Conservation (phyloP, 2,329 filamentous ascomycete genomes). For the Alternaria gansuensis region DNA sequence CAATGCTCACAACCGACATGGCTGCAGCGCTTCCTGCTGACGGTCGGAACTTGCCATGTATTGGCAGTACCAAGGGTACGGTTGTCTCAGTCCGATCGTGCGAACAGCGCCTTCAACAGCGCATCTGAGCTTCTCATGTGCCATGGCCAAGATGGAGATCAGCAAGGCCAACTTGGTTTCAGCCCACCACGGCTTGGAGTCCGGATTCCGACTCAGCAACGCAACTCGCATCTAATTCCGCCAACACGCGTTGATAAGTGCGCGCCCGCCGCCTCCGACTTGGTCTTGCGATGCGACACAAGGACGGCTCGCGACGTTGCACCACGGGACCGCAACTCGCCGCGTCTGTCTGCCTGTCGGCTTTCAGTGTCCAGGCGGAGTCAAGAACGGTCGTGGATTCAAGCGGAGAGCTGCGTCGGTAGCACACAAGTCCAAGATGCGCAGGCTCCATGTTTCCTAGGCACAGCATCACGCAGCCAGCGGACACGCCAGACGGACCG, state of each 20-base stretch:
- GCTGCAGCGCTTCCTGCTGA: not conserved
- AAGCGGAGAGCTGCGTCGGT: constrained; percentile 16
- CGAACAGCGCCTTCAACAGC: constrained; percentile 6
- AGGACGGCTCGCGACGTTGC: constrained; percentile 14
- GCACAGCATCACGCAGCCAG: constrained; percentile 16
- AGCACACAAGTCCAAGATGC: constrained; percentile 15
- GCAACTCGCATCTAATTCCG: constrained; percentile 24
- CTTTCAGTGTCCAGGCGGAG: constrained; percentile 11
- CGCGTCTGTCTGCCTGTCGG: constrained; percentile 11
- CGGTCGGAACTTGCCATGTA: not conserved
- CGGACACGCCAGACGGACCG: constrained; percentile 34
- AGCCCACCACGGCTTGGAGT: constrained; percentile 38
- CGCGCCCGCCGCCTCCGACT: constrained; percentile 15
- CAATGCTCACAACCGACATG: not conserved
- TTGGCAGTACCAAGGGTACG: not conserved
- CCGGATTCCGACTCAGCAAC: constrained; percentile 18
- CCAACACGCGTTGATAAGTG: constrained; percentile 14
- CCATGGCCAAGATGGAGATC: constrained; percentile 35
- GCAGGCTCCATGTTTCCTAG: constrained; percentile 17
- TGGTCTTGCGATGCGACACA: constrained; percentile 7
- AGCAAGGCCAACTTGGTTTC: constrained; percentile 37
- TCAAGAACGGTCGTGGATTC: constrained; percentile 8
- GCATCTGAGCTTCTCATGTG: constrained; percentile 16
- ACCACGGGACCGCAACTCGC: constrained; percentile 15
- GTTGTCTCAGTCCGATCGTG: not conserved